These are phyloP conservation scores for Cystofilobasidium bisporidii DNA, from an alignment of 768 basidiomycete genomes.

Conservation along the genomic window DNA sequence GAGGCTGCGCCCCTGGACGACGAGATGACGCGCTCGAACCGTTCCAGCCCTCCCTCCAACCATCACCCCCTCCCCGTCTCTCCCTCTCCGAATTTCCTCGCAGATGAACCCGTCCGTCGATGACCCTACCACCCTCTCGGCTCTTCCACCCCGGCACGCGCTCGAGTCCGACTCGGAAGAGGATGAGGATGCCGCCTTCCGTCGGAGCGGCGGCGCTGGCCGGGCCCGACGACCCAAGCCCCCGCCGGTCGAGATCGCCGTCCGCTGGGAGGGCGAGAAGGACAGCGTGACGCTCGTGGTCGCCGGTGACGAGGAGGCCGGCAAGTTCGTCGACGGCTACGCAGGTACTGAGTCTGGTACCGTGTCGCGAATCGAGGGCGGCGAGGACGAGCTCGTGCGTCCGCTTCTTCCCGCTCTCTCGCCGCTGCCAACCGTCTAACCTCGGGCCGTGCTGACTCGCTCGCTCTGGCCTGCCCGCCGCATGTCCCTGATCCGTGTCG, in stretches of 20 bases:
- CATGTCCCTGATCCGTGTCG: neutral
- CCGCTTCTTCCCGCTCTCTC: neutral
- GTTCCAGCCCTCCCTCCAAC: neutral
- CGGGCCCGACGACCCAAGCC: neutral
- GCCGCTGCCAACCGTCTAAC: no score
- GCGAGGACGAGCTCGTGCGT: neutral
- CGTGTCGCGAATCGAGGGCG: neutral
- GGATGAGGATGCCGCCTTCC: conserved; percentile 7
- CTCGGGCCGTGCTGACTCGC: no score
- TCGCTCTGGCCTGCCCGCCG: no score
- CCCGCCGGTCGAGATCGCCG: neutral
- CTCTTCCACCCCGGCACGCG: neutral
- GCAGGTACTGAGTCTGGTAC: neutral
- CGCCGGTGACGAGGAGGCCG: neutral
- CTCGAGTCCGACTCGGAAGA: conserved; percentile 13
- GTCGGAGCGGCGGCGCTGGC: neutral
- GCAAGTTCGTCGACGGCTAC: conserved; percentile 3
- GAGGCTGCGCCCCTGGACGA: no score
- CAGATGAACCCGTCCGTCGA: neutral
- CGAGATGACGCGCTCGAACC: neutral
- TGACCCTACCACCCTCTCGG: neutral
- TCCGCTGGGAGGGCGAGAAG: neutral
- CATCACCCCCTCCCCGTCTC: neutral
- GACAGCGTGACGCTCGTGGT: neutral
- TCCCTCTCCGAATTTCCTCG: neutral